A percentile compares a stretch with the other conserved stretches of the same genome.
These are phyloP conservation scores for Penicillium sp. DNA, from an alignment of 2,329 filamentous ascomycete species.

Conservation along the genomic window DNA sequence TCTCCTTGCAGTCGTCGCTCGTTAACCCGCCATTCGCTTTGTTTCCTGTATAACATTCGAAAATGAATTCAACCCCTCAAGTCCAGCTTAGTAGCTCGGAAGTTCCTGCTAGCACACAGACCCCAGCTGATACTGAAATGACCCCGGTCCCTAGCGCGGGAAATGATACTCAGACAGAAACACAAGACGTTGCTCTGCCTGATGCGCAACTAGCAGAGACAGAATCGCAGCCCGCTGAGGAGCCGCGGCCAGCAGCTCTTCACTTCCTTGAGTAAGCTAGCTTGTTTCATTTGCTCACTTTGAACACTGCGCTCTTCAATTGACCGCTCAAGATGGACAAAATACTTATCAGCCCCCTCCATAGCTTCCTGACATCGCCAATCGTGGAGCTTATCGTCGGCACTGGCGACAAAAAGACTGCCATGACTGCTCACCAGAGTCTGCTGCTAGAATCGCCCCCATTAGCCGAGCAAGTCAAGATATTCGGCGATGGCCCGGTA, in stretches of 20 bases:
- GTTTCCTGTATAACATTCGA: background rate
- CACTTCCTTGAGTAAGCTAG: constrained; percentile 38
- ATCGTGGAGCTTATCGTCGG: constrained; percentile 72
- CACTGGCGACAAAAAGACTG: constrained; percentile 61
- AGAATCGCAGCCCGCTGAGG: constrained; percentile 21
- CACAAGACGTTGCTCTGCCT: constrained; percentile 29
- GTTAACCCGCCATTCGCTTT: background rate
- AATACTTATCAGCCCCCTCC: background rate
- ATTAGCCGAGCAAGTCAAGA: constrained; percentile 67
- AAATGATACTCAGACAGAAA: constrained; percentile 23
- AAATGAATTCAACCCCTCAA: constrained; percentile 27
- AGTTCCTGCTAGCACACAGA: constrained; percentile 8
- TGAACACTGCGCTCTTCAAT: background rate
- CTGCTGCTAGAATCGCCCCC: constrained; percentile 76
- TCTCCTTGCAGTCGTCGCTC: background rate
- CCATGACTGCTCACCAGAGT: constrained; percentile 78
- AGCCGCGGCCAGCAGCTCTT: constrained; percentile 21
- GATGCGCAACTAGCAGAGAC: constrained; percentile 28
- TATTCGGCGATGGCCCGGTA: constrained; percentile 67
- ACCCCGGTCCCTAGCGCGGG: constrained; percentile 23
- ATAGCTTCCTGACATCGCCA: constrained; percentile 68
- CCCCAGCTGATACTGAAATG: constrained; percentile 35
- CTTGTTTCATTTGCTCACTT: background rate
- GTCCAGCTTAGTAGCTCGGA: constrained; percentile 25
- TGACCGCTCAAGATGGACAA: background rate